Percentiles rank a stretch among this genome's conserved stretches.
Conservation (phyloP, 2,329 filamentous ascomycete species). For the Blumeriella jaapii region DNA sequence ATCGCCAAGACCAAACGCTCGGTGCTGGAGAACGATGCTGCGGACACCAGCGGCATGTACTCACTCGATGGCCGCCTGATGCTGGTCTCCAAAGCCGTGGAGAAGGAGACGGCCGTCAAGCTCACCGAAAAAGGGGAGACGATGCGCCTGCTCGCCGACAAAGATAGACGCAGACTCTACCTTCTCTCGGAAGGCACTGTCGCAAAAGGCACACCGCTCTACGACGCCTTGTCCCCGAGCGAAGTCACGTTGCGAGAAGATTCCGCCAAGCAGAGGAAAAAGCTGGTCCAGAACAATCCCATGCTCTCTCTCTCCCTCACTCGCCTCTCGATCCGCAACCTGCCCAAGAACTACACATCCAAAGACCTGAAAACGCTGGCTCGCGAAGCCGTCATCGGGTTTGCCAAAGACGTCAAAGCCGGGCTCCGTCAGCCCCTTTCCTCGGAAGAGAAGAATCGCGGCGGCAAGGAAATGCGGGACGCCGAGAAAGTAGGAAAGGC, state of each 20-base stretch:
- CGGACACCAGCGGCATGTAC: conserved; percentile 74
- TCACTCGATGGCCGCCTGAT: conserved; percentile 84
- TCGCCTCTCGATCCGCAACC: conserved; percentile 80
- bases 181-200: conserved; percentile 81
- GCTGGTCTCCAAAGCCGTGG: conserved; percentile 74
- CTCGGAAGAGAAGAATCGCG: conserved; percentile 78
- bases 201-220: conserved; percentile 63
- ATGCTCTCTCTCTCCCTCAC: conserved; percentile 81
- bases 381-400: conserved; percentile 84
- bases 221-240: conserved; percentile 60
- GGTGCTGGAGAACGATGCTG: conserved; percentile 74
- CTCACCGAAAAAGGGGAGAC: conserved; percentile 58
- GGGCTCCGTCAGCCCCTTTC: conserved; percentile 67
- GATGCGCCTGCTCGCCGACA: conserved; percentile 54
- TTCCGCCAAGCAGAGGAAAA: conserved; percentile 77
- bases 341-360: conserved; percentile 70
- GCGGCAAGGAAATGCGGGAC: conserved; percentile 67
- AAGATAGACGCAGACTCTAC: conserved; percentile 84
- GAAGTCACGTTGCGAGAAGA: conserved; percentile 84
- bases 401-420: conserved; percentile 77
- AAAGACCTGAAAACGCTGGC: conserved; percentile 89
- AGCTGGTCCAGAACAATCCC: conserved; percentile 83
- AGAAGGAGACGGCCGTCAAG: conserved; percentile 65
- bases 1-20: conserved; percentile 55
- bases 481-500: conserved; percentile 69